A percentile compares a stretch with the other conserved stretches of the same genome.
Conservation (phyloP, 2,329 filamentous ascomycete genomes). For the Botrytis paeoniae region DNA sequence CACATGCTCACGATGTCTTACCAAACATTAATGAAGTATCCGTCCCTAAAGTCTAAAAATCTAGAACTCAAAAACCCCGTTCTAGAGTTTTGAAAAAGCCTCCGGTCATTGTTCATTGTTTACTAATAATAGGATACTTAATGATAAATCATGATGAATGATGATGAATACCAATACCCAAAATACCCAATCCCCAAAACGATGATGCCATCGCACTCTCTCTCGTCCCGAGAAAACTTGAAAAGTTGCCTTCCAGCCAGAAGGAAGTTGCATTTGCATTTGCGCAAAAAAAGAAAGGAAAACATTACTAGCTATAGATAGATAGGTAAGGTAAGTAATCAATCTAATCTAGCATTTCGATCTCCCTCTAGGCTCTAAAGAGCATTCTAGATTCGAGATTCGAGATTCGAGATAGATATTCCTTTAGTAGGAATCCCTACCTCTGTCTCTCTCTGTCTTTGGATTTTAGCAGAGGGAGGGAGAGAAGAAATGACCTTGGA, state of each 20-base stretch:
- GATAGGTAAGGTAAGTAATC: too few species aligned
- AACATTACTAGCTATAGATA: neutral
- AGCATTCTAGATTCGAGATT: neutral
- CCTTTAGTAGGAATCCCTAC: neutral
- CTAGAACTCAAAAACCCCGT: too few species aligned
- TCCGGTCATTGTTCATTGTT: too few species aligned
- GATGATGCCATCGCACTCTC: neutral
- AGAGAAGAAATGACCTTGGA: neutral
- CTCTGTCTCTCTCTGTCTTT: neutral
- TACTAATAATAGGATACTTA: neutral
- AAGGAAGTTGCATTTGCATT: neutral
- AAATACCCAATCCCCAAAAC: neutral
- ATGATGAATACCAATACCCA: neutral
- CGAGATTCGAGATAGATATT: neutral
- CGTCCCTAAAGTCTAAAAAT: too few species aligned
- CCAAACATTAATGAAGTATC: too few species aligned
- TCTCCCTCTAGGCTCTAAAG: neutral
- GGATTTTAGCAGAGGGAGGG: neutral
- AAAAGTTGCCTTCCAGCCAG: neutral
- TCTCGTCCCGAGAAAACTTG: neutral
- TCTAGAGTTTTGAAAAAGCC: too few species aligned
- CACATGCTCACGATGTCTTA: too few species aligned
- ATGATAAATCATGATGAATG: neutral
- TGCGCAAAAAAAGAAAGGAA: neutral
- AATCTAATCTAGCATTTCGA: neutral